Base-by-base conservation (phyloP, 2,329 filamentous ascomycete species). In the Aureobasidium subglaciale region DNA sequence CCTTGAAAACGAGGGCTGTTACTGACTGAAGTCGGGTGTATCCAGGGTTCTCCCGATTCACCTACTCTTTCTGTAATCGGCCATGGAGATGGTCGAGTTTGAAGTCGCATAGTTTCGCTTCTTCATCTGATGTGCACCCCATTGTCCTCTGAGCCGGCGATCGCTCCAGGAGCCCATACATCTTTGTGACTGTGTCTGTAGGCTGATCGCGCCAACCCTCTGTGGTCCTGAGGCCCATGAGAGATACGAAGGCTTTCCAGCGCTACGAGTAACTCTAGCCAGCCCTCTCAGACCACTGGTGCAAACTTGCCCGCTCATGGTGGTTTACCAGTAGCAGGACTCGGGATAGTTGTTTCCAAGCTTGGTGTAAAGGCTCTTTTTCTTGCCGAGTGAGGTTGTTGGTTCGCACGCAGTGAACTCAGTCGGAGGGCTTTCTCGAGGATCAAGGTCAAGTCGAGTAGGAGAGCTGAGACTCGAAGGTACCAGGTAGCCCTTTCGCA, bases 51-150 rank as follows among this genome's bases (percentile, higher is more conserved):
- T 25, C 25, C 15, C 55, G 4, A 40, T 48, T 59, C 59, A 60
- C 45, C 60, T 58, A 55, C 58, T 56, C 42, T 63, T 50, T 20
- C 62, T 57, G 41, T 64, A 64, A 20, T 68, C 63, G 34, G 63
- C 61, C 63, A 66, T 63, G n/a, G 66, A 68, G 9, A 65, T 10
- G 35, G 35, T 52, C 25, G 45, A 61, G 64, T 62, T 54, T 2
- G 29, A 34, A 30, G 50, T 54, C 13, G 42, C 55, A 27, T 49
- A 49, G 37, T 13, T 35, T 35, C 42, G 32, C 29, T 35, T 41
- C 20, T 35, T 49, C 27, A 34, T 27, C 25, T 43, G 50, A 16
- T 54, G 29, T 15, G 50, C n/a, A 20, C 30, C 38, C 50, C 50
- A 54, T 24, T 35, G 37, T 15, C 42, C 43, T 48, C 54, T 38